Percentiles rank a stretch among this genome's conserved stretches.
These are phyloP conservation scores for Bertia moriformis DNA, from an alignment of 2,329 filamentous ascomycete species.

Conservation along the genomic window DNA sequence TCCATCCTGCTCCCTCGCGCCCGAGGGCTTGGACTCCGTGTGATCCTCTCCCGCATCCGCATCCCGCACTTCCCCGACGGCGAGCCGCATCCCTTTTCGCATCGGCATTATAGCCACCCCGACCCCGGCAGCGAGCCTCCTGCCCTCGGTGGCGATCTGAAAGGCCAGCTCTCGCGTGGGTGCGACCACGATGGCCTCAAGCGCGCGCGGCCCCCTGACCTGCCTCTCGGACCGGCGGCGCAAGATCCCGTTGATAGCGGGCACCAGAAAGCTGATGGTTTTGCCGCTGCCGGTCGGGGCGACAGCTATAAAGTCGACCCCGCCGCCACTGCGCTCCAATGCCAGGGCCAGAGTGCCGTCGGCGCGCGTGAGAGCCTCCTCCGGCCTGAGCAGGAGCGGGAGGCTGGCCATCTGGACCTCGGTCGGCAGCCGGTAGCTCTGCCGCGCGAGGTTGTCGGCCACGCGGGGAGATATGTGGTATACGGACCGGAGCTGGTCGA, in stretches of 20 bases:
- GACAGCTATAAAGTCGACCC: constrained; percentile 68
- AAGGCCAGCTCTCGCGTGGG: constrained; percentile 66
- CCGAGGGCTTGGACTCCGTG: constrained; percentile 1
- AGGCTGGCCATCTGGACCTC: constrained; percentile 84
- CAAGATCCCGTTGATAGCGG: constrained; percentile 65
- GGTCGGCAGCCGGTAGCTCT: constrained; percentile 77
- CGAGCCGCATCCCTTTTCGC: constrained; percentile 68
- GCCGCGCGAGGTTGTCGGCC: constrained; percentile 63
- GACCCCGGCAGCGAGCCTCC: constrained; percentile 65
- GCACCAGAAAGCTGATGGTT: constrained; percentile 83
- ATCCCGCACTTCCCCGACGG: constrained; percentile 29
- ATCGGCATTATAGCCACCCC: constrained; percentile 68
- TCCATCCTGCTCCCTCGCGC: constrained; percentile 4
- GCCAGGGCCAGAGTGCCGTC: constrained; percentile 15
- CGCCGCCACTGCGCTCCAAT: constrained; percentile 7
- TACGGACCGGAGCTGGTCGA: constrained; percentile 53
- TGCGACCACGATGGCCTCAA: constrained; percentile 59
- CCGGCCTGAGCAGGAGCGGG: constrained; percentile 56
- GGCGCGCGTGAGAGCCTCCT: constrained; percentile 26
- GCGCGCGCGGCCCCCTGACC: no score
- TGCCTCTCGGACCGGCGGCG: constrained; percentile 35
- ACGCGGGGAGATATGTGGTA: constrained; percentile 63
- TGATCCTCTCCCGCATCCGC: constrained; percentile 17
- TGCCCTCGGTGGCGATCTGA: constrained; percentile 73
- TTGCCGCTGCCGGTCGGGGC: constrained; percentile 95